These are phyloP conservation scores for Russula vinacea DNA, from an alignment of 768 basidiomycete genomes.

Conservation along the genomic window DNA sequence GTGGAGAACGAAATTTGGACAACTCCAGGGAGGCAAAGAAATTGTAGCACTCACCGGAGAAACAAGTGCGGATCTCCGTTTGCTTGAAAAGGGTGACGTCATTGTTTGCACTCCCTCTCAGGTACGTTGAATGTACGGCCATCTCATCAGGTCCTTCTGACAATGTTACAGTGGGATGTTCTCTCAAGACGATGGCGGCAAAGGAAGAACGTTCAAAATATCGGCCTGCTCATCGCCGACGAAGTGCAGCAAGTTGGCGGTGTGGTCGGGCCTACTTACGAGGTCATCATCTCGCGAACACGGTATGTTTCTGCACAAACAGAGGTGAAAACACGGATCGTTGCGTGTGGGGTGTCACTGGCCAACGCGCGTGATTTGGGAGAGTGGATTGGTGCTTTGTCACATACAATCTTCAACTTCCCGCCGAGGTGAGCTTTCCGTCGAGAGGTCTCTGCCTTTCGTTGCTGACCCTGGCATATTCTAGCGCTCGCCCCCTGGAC, in stretches of 20 bases:
- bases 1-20: constrained; percentile 82
- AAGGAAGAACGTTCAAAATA: constrained; percentile 91
- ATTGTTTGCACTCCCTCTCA: constrained; percentile 92
- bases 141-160: constrained; percentile 8
- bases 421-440: constrained; percentile 64
- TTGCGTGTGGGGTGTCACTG: constrained; percentile 91
- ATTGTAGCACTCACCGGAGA: constrained; percentile 93
- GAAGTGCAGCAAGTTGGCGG: constrained; percentile 95
- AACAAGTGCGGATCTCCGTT: constrained; percentile 83
- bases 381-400: constrained; percentile 95
- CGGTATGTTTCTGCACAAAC: constrained; percentile 95
- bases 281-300: constrained; percentile 94
- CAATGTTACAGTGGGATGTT: constrained; percentile 76
- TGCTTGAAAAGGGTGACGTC: constrained; percentile 88
- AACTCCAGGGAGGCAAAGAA: constrained; percentile 87
- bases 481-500: constrained; percentile 89
- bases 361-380: constrained; percentile 95
- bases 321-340: constrained; percentile 87
- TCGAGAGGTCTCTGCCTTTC: too few relatives aligned
- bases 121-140: constrained; percentile 44
- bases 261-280: constrained; percentile 93
- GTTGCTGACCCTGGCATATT: not conserved
- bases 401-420: constrained; percentile 97
- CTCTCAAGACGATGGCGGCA: constrained; percentile 94
- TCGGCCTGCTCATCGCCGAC: constrained; percentile 90